Evolutionary conservation across 1,284 basidiomycete species (phyloP).

Genomic region (Sanguinoderma infundibulare): DNA sequence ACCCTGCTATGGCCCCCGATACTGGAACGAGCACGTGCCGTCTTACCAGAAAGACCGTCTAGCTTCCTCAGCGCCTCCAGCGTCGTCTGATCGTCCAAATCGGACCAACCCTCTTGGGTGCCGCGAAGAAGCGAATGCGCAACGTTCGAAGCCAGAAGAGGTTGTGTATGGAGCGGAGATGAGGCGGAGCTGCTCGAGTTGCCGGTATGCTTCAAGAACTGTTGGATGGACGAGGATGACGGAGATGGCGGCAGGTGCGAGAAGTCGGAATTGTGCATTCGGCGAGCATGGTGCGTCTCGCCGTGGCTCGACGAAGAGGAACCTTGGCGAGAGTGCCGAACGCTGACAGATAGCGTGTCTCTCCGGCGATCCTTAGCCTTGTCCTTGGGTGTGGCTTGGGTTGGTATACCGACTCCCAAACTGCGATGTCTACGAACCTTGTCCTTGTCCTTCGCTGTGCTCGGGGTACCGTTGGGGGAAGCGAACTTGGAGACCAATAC

Average conservation of each 20-base stretch:
- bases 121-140: constrained; percentile 81
- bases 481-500: constrained; percentile 54
- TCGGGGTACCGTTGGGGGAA: constrained; percentile 29
- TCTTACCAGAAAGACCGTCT: constrained; percentile 86
- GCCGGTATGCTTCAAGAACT: constrained; percentile 70
- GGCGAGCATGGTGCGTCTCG: constrained; percentile 54
- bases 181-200: constrained; percentile 49
- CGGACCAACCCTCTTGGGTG: constrained; percentile 85
- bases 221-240: constrained; percentile 83
- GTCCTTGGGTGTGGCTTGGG: constrained; percentile 44
- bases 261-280: constrained; percentile 75
- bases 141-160: constrained; percentile 61
- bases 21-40: constrained; percentile 61
- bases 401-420: constrained; percentile 57
- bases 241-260: constrained; percentile 89
- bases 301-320: constrained; percentile 67
- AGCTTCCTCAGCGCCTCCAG: constrained; percentile 92
- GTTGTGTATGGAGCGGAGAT: constrained; percentile 44
- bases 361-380: constrained; percentile 67
- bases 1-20: constrained; percentile 65
- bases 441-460: constrained; percentile 54
- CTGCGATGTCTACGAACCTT: constrained; percentile 73
- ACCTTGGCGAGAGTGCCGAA: constrained; percentile 65
- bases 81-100: constrained; percentile 85
- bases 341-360: constrained; percentile 60